These are phyloP conservation scores for Metschnikowia chrysomelidarum DNA, from an alignment of 805 yeast genomes.

Conservation along the genomic window DNA sequence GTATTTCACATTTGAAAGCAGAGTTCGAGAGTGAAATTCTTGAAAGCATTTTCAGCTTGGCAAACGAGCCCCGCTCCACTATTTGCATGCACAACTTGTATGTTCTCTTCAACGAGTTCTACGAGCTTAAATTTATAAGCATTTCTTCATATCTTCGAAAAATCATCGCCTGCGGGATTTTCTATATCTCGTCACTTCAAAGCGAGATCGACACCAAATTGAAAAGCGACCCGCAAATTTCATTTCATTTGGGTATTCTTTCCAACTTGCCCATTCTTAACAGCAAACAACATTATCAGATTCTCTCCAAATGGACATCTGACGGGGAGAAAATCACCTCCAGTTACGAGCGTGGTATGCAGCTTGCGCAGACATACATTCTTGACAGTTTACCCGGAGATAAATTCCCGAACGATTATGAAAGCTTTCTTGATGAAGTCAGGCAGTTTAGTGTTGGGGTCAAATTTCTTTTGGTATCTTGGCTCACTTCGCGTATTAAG, in stretches of 20 bases:
- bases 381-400: constrained; percentile 30
- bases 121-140: constrained; percentile 48
- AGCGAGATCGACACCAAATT: constrained; percentile 10
- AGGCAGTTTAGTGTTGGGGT: constrained; percentile 38
- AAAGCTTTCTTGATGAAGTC: constrained; percentile 14
- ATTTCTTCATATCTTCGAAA: constrained; percentile 71
- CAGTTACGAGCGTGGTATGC: constrained; percentile 40
- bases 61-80: constrained; percentile 16
- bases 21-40: constrained; percentile 44
- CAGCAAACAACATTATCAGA: constrained; percentile 54
- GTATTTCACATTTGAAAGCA: constrained; percentile 32
- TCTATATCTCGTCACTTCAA: constrained; percentile 52
- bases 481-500: constrained; percentile 47
- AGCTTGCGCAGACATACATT: constrained; percentile 29
- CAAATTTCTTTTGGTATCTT: constrained; percentile 45
- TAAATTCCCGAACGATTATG: constrained; percentile 17
- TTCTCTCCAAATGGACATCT: constrained; percentile 48
- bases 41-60: constrained; percentile 36
- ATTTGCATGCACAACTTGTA: constrained; percentile 30
- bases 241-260: constrained; percentile 54
- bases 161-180: constrained; percentile 81
- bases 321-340: constrained; percentile 29
- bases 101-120: constrained; percentile 52
- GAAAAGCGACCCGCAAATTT: constrained; percentile 18
- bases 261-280: constrained; percentile 56